These are phyloP conservation scores for Cadophora sp. DNA, from an alignment of 2,329 filamentous ascomycete species.

Conservation along the genomic window DNA sequence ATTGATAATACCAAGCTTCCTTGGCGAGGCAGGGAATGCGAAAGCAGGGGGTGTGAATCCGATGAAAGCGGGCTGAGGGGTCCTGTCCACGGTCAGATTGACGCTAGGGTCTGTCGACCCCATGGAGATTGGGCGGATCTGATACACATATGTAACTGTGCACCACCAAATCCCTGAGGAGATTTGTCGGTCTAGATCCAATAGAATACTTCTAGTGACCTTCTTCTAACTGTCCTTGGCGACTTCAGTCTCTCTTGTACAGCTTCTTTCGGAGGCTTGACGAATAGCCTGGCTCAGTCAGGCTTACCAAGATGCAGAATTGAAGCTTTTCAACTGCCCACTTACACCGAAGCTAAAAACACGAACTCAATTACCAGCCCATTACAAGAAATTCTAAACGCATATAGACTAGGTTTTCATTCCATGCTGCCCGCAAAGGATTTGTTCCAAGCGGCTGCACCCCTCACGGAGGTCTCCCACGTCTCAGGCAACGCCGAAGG, in stretches of 20 bases:
- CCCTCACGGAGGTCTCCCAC: not conserved
- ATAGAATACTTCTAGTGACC: not conserved
- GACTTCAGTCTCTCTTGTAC: not conserved
- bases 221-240: not conserved
- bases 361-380: not conserved
- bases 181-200: too few relatives aligned
- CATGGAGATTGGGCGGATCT: not conserved
- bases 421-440: not conserved
- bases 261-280: not conserved
- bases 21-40: slow-evolving; percentile 6
- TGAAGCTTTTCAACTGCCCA: not conserved
- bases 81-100: not conserved
- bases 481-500: slow-evolving; percentile 9
- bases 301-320: not conserved
- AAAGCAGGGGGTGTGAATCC: not conserved
- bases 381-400: not conserved
- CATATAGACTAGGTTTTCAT: not conserved
- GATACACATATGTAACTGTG: slow-evolving; percentile 14
- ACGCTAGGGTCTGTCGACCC: not conserved
- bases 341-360: not conserved
- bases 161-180: not conserved
- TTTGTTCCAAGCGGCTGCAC: not conserved
- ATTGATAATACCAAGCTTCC: slow-evolving; percentile 18
- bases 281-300: not conserved
- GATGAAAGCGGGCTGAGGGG: slow-evolving; percentile 1